Evolutionary conservation across 2,329 filamentous ascomycete genomes (phyloP), one percentile per base, ranked within the genome.

Genomic region (Beauveria rudraprayagi): DNA sequence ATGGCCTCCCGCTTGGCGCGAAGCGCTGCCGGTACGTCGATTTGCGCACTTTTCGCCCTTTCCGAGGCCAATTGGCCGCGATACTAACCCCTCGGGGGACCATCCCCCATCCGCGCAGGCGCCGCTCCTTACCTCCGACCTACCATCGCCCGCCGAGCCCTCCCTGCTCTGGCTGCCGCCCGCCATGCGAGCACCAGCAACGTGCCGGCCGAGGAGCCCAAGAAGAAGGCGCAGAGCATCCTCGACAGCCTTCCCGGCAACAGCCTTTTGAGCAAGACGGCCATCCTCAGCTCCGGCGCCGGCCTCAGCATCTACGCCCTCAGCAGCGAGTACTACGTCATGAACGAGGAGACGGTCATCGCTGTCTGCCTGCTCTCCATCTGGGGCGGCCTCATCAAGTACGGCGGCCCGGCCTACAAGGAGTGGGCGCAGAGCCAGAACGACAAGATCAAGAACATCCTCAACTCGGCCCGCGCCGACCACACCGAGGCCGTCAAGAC

Each of bases 241-340:
- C 82, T 99, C 73, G 92, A 99, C 72, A 82, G 92, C 66, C 85
- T 99, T 60, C 94, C 94, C 72, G 94, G 95, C 70, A 96, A 85
- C 85, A 93, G 84, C 73, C 82, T 97, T 67, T 81, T 96, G 74
- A 95, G 91, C 78, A 99, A 99, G 88, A 92, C 91, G 69, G 94
- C 94, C 72, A 93, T 97, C 75, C 89, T 99, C 72, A 97, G 93
- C 73, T 92, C 91, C 71, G 88, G 89, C 67, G 91, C 94, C 72
- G 93, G 90, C 80, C 79, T 96, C 70, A 92, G 90, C 72, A 85
- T 96, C 77, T 96, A 94, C 75, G 94, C 92, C 73, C 92, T 99
- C 80, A 95, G 90, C 87, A 99, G 96, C 81, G 94, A 99, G 86
- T 92, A 97, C 83, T 97, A 97, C 80, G 92, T 99, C 76, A 84